Percentiles rank a stretch among this genome's conserved stretches.
Evolutionary conservation across 2,329 filamentous ascomycete species (phyloP).

Genomic region (Fusarium mexicanum): DNA sequence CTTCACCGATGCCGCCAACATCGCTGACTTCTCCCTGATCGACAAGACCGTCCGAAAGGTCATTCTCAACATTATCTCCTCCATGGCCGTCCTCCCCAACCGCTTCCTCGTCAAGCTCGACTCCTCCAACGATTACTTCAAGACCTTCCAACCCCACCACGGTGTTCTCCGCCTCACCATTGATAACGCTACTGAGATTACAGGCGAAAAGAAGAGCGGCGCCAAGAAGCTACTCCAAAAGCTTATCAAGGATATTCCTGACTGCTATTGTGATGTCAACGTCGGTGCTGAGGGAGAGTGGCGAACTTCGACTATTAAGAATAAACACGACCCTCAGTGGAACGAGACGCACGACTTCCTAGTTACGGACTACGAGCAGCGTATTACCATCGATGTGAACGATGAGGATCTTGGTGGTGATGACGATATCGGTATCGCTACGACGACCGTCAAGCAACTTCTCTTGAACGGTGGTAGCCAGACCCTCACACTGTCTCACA

Average conservation of each 20-base stretch:
- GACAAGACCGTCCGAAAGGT: slow-evolving; percentile 39
- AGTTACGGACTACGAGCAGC: slow-evolving; percentile 39
- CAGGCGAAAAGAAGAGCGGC: slow-evolving; percentile 38
- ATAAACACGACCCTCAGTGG: slow-evolving; percentile 39
- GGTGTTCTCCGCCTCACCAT: slow-evolving; percentile 40
- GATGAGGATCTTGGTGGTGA: slow-evolving; percentile 39
- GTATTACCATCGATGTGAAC: slow-evolving; percentile 34
- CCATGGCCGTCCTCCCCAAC: slow-evolving; percentile 42
- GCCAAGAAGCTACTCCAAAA: slow-evolving; percentile 36
- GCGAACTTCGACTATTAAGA: slow-evolving; percentile 40
- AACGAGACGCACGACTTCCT: slow-evolving; percentile 43
- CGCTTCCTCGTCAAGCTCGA: slow-evolving; percentile 42
- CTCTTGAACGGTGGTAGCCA: slow-evolving; percentile 35
- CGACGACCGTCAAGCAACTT: slow-evolving; percentile 36
- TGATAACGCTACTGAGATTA: slow-evolving; percentile 33
- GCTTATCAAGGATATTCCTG: slow-evolving; percentile 39
- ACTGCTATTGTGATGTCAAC: slow-evolving; percentile 38
- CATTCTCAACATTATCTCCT: slow-evolving; percentile 38
- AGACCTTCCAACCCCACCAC: slow-evolving; percentile 39
- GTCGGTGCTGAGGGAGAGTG: slow-evolving; percentile 39
- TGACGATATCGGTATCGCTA: slow-evolving; percentile 38
- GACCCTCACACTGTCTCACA: slow-evolving; percentile 32
- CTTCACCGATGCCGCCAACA: slow-evolving; percentile 41
- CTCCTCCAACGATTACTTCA: slow-evolving; percentile 42
- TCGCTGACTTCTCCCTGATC: slow-evolving; percentile 38